phyloP scores from a whole-genome alignment of 805 yeast genomes.

The Candida andamanensis region DNA sequence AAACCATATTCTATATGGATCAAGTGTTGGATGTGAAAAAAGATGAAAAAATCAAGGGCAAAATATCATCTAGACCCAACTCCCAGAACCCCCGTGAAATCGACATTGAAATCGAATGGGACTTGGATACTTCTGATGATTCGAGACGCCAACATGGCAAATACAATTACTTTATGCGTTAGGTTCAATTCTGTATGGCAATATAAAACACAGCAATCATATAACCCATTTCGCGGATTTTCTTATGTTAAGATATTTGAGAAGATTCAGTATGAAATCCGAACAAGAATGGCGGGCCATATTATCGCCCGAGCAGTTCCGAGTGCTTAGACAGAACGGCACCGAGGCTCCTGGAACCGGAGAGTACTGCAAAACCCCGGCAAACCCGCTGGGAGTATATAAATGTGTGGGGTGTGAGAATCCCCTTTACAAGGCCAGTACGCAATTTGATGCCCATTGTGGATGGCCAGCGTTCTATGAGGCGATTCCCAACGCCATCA shows the following conservation, averaged over 20 bases:
- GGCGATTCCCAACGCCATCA: conserved; percentile 77
- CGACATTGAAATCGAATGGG: conserved; percentile 71
- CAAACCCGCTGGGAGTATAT: conserved; percentile 57
- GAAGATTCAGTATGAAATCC: conserved; percentile 16
- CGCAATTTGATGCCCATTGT: conserved; percentile 87
- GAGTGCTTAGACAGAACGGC: conserved; percentile 68
- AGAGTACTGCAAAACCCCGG: conserved; percentile 49
- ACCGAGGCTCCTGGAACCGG: conserved; percentile 69
- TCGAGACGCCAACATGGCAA: conserved; percentile 55
- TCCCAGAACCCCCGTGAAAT: conserved; percentile 78
- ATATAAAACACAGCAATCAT: too few relatives aligned
- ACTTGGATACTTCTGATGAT: conserved; percentile 36
- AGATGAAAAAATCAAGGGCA: conserved; percentile 74
- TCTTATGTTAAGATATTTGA: too few relatives aligned
- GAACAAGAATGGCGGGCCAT: conserved; percentile 77
- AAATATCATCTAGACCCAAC: conserved; percentile 73
- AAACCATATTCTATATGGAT: conserved; percentile 86
- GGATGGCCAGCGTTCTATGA: conserved; percentile 99
- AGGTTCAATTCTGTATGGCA: too few relatives aligned
- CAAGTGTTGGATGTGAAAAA: conserved; percentile 71
- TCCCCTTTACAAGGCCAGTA: conserved; percentile 71
- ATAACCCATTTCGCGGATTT: too few relatives aligned
- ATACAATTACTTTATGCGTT: conserved; percentile 69
- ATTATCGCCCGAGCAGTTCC: conserved; percentile 70
- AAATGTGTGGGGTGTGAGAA: conserved; percentile 80